phyloP scores from a whole-genome alignment of 371 early-diverging fungal genomes.

The Lichtheimia ornata region DNA sequence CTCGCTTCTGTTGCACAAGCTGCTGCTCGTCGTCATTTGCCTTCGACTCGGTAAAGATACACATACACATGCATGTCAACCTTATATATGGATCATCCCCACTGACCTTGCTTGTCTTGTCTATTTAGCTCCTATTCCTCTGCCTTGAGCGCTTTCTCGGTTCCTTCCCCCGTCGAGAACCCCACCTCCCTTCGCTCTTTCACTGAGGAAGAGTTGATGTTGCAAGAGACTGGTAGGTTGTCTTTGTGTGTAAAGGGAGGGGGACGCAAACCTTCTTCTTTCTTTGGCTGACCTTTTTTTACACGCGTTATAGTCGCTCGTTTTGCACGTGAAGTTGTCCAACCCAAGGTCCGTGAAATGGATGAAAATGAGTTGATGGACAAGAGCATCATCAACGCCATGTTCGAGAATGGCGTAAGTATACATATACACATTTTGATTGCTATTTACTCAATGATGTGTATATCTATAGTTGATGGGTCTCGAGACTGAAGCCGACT shows the following conservation, averaged over 20 bases:
- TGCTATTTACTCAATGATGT: neutral
- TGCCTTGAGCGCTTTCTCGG: conserved; percentile 10
- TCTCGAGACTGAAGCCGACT: conserved; percentile 83
- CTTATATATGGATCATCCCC: neutral
- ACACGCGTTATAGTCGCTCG: conserved; percentile 67
- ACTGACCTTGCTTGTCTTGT: neutral
- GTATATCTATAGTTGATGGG: conserved; percentile 94
- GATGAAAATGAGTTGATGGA: conserved; percentile 91
- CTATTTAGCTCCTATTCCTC: conserved; percentile 19
- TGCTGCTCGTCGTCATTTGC: neutral
- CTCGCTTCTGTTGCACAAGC: conserved; percentile 4
- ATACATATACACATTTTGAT: conserved; percentile 4
- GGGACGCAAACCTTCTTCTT: too few relatives aligned
- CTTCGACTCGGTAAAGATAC: conserved; percentile 10
- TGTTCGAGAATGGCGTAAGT: conserved; percentile 89
- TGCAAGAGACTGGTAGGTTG: conserved; percentile 70
- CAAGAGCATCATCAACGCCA: conserved; percentile 75
- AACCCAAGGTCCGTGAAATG: conserved; percentile 89
- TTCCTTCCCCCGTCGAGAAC: conserved; percentile 21
- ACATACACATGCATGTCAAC: neutral
- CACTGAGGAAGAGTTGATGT: conserved; percentile 83
- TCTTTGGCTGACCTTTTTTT: neutral
- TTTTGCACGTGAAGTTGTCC: conserved; percentile 83
- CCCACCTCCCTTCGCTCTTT: conserved; percentile 71
- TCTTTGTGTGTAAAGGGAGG: neutral